Conservation (phyloP, 768 basidiomycete genomes). For the Tricholoma terreum region DNA sequence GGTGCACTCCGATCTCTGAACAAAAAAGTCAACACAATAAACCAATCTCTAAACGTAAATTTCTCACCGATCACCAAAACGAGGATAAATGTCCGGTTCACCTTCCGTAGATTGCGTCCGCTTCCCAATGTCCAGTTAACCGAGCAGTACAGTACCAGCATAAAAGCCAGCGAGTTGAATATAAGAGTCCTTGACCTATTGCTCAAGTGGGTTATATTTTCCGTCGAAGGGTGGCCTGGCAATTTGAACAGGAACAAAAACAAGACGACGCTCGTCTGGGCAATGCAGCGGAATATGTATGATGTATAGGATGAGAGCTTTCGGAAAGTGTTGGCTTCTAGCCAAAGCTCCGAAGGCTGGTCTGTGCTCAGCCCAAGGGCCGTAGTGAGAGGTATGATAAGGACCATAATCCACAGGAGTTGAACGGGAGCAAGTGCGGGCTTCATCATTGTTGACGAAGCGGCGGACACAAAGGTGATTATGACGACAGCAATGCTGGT, state of each 20-base stretch:
- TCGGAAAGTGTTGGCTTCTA: not conserved
- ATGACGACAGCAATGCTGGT: not conserved
- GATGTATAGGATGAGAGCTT: not conserved
- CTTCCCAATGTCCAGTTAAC: not conserved
- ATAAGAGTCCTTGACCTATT: not conserved
- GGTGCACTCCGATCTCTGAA: not conserved
- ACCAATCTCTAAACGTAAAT: not conserved
- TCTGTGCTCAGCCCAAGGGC: constrained; percentile 1
- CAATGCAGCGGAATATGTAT: not conserved
- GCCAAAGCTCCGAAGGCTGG: not conserved
- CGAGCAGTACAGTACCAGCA: not conserved
- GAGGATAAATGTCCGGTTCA: not conserved
- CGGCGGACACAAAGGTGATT: not conserved
- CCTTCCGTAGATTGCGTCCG: not conserved
- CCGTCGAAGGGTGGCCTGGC: not conserved
- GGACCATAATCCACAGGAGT: not conserved
- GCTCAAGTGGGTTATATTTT: not conserved
- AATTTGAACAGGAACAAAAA: not conserved
- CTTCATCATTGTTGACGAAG: not conserved
- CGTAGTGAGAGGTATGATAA: not conserved
- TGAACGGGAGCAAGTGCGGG: not conserved
- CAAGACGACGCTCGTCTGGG: not conserved
- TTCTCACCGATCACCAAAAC: not conserved
- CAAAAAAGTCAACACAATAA: not conserved
- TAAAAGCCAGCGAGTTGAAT: not conserved